A percentile compares a stretch with the other conserved stretches of the same genome.
Evolutionary conservation across 371 early-diverging fungal genomes (phyloP).

Genomic region (Capillidium rhysosporum): DNA sequence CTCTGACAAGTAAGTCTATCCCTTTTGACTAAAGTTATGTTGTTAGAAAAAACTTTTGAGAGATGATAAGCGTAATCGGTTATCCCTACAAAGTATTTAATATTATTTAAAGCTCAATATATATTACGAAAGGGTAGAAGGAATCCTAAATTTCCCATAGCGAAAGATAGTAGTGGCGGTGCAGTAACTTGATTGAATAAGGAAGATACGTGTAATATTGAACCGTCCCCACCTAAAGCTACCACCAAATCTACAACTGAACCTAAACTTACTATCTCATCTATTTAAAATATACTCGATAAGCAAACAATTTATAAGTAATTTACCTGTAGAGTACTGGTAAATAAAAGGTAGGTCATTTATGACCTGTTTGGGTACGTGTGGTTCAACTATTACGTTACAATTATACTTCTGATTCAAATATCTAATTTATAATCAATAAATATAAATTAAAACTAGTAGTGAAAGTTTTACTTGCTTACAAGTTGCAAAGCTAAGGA

Average conservation of each 20-base stretch:
- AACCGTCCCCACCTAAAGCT: conserved; percentile 93
- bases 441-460: no score
- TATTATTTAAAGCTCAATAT: conserved; percentile 17
- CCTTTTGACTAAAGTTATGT: conserved; percentile 38
- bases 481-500: no score
- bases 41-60: conserved; percentile 31
- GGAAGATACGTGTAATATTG: conserved; percentile 73
- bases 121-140: conserved; percentile 52
- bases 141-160: conserved; percentile 83
- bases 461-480: no score
- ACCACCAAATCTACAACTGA: conserved; percentile 57
- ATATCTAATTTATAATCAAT: no score
- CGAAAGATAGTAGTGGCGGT: conserved; percentile 83
- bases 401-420: no score
- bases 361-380: no score
- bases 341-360: no score
- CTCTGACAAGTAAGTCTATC: conserved; percentile 55
- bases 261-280: no score
- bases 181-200: conserved; percentile 44
- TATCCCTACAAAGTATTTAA: conserved; percentile 38
- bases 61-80: conserved; percentile 33
- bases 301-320: no score
- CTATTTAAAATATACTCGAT: no score
- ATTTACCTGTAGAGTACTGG: no score
- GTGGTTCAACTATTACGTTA: no score